Conservation (phyloP, 371 early-diverging fungal species). For the Lichtheimia ornata region DNA sequence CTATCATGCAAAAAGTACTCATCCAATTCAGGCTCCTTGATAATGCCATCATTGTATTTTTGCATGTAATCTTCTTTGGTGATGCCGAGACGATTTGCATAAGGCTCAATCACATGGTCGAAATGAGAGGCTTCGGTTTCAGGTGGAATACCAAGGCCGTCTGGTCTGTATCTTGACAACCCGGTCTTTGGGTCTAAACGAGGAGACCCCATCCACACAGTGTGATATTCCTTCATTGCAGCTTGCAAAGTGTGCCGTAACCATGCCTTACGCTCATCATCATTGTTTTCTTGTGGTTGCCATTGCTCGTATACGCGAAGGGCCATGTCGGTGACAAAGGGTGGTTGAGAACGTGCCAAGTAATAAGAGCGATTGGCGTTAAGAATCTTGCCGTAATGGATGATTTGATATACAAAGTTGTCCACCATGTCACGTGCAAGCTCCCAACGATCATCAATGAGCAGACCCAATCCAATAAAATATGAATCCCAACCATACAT, state of each 20-base stretch:
- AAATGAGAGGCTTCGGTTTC: conserved; percentile 94
- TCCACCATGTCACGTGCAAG: conserved; percentile 91
- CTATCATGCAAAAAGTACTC: conserved; percentile 92
- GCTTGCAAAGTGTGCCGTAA: conserved; percentile 66
- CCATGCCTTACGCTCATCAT: conserved; percentile 62
- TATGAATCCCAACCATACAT: conserved; percentile 97
- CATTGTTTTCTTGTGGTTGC: conserved; percentile 36
- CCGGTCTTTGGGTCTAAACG: conserved; percentile 73
- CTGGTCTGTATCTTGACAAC: conserved; percentile 77
- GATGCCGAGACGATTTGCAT: conserved; percentile 65
- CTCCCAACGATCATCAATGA: conserved; percentile 77
- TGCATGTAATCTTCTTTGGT: conserved; percentile 65
- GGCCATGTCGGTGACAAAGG: conserved; percentile 93
- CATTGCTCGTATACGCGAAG: conserved; percentile 57
- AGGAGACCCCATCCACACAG: conserved; percentile 83
- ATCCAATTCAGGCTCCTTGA: conserved; percentile 82
- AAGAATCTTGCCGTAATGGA: conserved; percentile 93
- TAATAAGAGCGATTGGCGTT: conserved; percentile 96
- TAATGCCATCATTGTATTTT: conserved; percentile 59
- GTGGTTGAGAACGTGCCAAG: conserved; percentile 91
- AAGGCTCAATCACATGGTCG: conserved; percentile 82
- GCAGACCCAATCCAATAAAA: conserved; percentile 84
- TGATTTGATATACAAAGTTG: conserved; percentile 90
- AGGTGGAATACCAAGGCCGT: conserved; percentile 91
- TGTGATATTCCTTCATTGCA: conserved; percentile 85